phyloP scores from a whole-genome alignment of 176 grass and related monocot genomes.

The Oryza brachyantha region DNA sequence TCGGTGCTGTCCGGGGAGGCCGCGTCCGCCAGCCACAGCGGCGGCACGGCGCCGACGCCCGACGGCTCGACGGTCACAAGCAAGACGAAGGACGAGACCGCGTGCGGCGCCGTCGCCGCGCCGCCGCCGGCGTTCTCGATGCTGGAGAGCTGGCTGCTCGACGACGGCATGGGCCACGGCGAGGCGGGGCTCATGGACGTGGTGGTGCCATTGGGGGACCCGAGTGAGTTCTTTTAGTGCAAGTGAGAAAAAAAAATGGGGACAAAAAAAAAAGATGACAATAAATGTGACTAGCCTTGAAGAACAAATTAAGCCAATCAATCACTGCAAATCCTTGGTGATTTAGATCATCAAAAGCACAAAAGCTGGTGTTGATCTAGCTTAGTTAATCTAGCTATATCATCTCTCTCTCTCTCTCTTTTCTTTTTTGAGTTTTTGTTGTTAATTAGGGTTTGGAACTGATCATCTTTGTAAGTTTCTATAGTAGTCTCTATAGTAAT shows the following conservation, averaged over 20 bases:
- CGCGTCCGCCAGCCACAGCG: constrained; percentile 37
- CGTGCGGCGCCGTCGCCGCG: neutral
- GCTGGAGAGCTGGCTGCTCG: constrained; percentile 81
- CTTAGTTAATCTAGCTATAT: constrained; percentile 11
- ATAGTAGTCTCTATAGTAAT: constrained; percentile 21
- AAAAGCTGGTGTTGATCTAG: constrained; percentile 1
- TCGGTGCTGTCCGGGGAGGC: constrained; percentile 34
- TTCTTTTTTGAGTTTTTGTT: neutral
- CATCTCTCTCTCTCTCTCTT: too few relatives aligned
- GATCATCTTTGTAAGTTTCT: constrained; percentile 27
- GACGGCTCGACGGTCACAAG: constrained; percentile 26
- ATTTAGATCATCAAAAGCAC: neutral
- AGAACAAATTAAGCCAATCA: constrained; percentile 34
- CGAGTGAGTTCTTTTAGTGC: constrained; percentile 55
- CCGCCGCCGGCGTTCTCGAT: constrained; percentile 41
- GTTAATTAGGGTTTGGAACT: constrained; percentile 20
- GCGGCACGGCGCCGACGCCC: constrained; percentile 21
- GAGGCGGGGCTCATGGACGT: constrained; percentile 49
- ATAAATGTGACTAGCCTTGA: constrained; percentile 2
- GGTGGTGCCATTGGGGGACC: constrained; percentile 44
- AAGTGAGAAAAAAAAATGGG: neutral
- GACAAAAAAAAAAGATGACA: neutral
- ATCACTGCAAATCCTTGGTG: neutral
- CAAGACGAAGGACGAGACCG: constrained; percentile 8
- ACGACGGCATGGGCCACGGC: constrained; percentile 59